A percentile compares a stretch with the other conserved stretches of the same genome.
These are phyloP conservation scores for Candida silvicultrix DNA, from an alignment of 805 yeast species.

Conservation along the genomic window DNA sequence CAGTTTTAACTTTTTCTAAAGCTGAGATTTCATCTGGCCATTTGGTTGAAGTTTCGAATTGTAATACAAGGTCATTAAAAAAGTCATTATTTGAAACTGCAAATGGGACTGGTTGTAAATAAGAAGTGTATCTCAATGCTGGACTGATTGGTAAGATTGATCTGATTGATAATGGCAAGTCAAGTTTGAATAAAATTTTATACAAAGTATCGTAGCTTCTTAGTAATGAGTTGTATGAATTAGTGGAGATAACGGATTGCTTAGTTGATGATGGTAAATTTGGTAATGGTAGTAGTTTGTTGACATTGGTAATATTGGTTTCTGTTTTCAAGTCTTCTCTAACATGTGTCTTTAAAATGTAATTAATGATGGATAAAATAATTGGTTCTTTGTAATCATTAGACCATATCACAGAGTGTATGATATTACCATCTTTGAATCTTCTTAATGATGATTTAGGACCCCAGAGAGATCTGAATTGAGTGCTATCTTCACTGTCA, in stretches of 20 bases:
- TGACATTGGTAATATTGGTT: slow-evolving; percentile 38
- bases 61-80: slow-evolving; percentile 73
- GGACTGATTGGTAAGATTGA: slow-evolving; percentile 71
- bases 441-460: slow-evolving; percentile 75
- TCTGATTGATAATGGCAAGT: slow-evolving; percentile 65
- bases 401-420: slow-evolving; percentile 87
- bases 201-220: slow-evolving; percentile 54
- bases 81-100: slow-evolving; percentile 71
- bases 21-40: slow-evolving; percentile 95
- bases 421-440: slow-evolving; percentile 87
- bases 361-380: slow-evolving; percentile 56
- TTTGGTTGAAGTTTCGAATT: slow-evolving; percentile 81
- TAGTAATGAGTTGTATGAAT: slow-evolving; percentile 35
- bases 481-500: slow-evolving; percentile 46
- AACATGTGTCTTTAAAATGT: slow-evolving; percentile 60
- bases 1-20: slow-evolving; percentile 84
- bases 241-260: slow-evolving; percentile 40
- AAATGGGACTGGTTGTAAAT: slow-evolving; percentile 77
- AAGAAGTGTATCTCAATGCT: slow-evolving; percentile 67
- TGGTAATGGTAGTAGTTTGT: slow-evolving; percentile 50
- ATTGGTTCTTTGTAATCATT: slow-evolving; percentile 53
- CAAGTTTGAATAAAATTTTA: slow-evolving; percentile 42
- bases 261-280: slow-evolving; percentile 50
- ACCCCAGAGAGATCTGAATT: slow-evolving; percentile 89
- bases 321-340: slow-evolving; percentile 28